Conservation (phyloP, 495 filamentous ascomycete genomes). For the Penicillium riverlandense region DNA sequence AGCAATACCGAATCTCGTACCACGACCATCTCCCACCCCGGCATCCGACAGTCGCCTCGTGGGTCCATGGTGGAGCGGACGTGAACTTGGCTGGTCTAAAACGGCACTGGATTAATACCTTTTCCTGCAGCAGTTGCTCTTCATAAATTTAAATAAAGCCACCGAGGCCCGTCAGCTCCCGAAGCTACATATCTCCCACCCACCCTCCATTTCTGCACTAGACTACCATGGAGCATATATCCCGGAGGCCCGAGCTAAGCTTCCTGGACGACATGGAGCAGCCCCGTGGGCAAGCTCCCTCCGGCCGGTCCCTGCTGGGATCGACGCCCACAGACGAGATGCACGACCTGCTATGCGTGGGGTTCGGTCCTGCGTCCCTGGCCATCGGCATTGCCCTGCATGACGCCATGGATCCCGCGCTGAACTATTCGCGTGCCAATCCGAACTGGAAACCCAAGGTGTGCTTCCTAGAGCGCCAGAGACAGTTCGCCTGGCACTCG, state of each 20-base stretch:
- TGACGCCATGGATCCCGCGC: constrained; percentile 49
- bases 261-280: constrained; percentile 9
- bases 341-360: constrained; percentile 82
- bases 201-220: not conserved
- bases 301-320: constrained; percentile 14
- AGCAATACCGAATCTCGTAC: no score
- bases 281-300: constrained; percentile 8
- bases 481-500: constrained; percentile 80
- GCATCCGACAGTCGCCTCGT: no score
- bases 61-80: no score
- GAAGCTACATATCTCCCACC: no score
- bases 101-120: not conserved
- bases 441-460: constrained; percentile 52
- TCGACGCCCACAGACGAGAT: constrained; percentile 44
- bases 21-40: no score
- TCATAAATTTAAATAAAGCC: no score
- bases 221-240: constrained; percentile 14
- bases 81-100: no score
- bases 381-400: constrained; percentile 88
- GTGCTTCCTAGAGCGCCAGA: constrained; percentile 79
- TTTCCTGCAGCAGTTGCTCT: not conserved
- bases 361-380: constrained; percentile 88
- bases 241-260: constrained; percentile 16
- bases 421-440: constrained; percentile 16
- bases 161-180: no score